Conservation (phyloP, 768 basidiomycete genomes). For the Lentinula sp. region DNA sequence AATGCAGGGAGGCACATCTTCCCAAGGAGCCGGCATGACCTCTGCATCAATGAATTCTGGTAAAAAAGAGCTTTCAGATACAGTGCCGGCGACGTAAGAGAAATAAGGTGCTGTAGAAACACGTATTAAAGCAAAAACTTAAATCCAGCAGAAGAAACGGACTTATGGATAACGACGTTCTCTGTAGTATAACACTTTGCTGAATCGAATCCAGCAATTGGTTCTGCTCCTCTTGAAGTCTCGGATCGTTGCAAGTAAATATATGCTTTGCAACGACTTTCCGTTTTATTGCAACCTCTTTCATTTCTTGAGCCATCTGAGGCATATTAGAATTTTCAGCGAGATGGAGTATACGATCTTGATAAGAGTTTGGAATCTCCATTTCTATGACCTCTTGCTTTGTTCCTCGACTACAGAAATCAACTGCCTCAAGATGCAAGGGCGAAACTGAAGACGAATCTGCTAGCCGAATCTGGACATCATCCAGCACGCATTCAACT, state of each 20-base stretch:
- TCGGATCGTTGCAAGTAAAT: constrained; percentile 24
- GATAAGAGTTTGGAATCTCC: not conserved
- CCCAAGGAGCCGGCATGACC: not conserved
- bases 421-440: not conserved
- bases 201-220: constrained; percentile 20
- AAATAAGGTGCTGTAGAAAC: not conserved
- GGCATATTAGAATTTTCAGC: not conserved
- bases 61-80: not conserved
- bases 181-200: constrained; percentile 6
- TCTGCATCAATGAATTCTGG: not conserved
- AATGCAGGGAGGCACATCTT: constrained; percentile 10
- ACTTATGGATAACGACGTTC: not conserved
- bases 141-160: not conserved
- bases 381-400: not conserved
- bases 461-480: not conserved
- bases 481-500: not conserved
- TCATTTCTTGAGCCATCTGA: not conserved
- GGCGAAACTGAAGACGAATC: not conserved
- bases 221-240: constrained; percentile 21
- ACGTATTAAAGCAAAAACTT: not conserved
- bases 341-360: not conserved
- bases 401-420: not conserved
- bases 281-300: constrained; percentile 9
- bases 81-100: not conserved
- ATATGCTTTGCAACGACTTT: constrained; percentile 17